Evolutionary conservation across 1,139 yeast species (phyloP).

Genomic region (Pneumocystis carinii): DNA sequence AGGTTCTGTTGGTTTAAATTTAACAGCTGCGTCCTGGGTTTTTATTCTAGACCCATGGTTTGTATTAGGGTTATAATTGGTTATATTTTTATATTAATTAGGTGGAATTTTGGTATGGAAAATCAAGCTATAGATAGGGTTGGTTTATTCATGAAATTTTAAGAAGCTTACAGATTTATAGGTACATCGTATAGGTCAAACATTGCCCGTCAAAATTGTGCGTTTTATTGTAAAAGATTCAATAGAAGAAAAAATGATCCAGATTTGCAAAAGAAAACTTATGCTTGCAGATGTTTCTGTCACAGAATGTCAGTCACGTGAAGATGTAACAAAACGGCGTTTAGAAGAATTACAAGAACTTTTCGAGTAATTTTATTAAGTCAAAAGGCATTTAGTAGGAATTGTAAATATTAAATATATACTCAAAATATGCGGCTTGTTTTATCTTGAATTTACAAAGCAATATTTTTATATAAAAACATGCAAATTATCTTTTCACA

Average conservation of each 20-base stretch:
- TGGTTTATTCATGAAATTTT: not conserved
- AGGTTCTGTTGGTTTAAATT: conserved; percentile 64
- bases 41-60: conserved; percentile 85
- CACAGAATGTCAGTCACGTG: not conserved
- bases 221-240: conserved; percentile 71
- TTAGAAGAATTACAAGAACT: not conserved
- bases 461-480: too few species aligned
- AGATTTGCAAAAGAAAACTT: conserved; percentile 64
- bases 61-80: not conserved
- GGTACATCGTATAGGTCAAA: conserved; percentile 82
- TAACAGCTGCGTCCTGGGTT: conserved; percentile 74
- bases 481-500: too few species aligned
- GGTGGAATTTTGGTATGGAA: conserved; percentile 90
- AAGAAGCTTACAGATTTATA: not conserved
- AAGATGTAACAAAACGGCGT: not conserved
- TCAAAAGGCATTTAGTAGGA: not conserved
- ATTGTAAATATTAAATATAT: too few species aligned
- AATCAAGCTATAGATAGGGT: conserved; percentile 83
- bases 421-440: too few species aligned
- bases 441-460: too few species aligned
- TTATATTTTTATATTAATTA: not conserved
- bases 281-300: not conserved
- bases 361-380: not conserved
- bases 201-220: conserved; percentile 48
- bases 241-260: conserved; percentile 82